These are phyloP conservation scores for Alternaria sp. DNA, from an alignment of 2,329 filamentous ascomycete genomes.

Conservation along the genomic window DNA sequence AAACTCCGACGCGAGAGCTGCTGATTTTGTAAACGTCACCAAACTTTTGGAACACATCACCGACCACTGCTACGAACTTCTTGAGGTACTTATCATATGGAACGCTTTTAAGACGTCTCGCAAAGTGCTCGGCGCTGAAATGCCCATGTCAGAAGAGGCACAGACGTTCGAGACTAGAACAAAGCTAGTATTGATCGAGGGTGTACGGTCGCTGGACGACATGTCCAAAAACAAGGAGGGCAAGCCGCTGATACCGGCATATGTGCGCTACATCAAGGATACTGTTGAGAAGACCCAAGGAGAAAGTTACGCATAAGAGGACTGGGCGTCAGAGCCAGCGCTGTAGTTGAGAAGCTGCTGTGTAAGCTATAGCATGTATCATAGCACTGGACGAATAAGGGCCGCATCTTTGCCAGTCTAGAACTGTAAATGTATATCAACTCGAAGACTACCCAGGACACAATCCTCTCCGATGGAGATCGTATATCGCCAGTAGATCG, in stretches of 20 bases:
- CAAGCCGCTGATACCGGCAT: neutral
- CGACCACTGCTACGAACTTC: constrained; percentile 28
- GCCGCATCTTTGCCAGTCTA: neutral
- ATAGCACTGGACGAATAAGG: neutral
- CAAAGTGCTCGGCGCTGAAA: constrained; percentile 47
- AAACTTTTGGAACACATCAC: constrained; percentile 1
- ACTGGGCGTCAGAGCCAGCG: neutral
- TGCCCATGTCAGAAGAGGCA: constrained; percentile 37
- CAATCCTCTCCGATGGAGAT: neutral
- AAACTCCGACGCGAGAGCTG: constrained; percentile 1
- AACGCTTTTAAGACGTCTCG: constrained; percentile 53
- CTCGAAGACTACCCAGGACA: neutral
- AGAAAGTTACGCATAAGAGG: neutral
- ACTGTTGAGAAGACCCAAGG: neutral
- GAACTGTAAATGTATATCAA: neutral
- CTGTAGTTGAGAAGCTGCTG: neutral
- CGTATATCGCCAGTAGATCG: neutral
- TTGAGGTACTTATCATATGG: constrained; percentile 48
- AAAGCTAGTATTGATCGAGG: constrained; percentile 12
- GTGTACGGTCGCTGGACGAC: constrained; percentile 5
- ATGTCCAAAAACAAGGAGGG: constrained; percentile 7
- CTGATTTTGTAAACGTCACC: constrained; percentile 12
- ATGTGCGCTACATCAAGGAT: constrained; percentile 2
- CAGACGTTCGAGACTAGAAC: constrained; percentile 18
- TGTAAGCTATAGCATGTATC: neutral